Conservation (phyloP, 2,329 filamentous ascomycete genomes). For the Stachybotrys chartarum region DNA sequence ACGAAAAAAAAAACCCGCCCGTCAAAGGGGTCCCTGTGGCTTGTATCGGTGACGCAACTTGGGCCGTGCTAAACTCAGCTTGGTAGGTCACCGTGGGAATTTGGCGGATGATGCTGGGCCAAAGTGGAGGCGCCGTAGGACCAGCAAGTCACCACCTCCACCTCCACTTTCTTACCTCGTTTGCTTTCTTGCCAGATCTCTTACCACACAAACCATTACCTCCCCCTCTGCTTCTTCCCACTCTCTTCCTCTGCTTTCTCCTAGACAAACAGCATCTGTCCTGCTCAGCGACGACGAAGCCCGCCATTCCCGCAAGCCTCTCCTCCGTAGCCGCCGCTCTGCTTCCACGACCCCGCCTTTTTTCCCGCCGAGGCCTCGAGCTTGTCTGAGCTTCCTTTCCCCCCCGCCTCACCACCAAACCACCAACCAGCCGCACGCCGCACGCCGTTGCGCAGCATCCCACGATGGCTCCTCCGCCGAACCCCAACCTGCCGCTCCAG, state of each 20-base stretch:
- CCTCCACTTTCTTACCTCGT: not conserved
- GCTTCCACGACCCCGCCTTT: not conserved
- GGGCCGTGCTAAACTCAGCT: not conserved
- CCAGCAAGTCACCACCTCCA: not conserved
- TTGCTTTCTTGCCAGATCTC: not conserved
- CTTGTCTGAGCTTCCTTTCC: not conserved
- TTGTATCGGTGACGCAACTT: not conserved
- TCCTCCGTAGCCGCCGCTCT: not conserved
- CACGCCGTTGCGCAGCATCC: not conserved
- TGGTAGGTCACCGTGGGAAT: too few species aligned
- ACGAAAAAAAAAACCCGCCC: not conserved
- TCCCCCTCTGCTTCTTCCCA: not conserved
- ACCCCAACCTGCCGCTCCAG: slow-evolving; percentile 59
- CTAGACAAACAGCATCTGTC: slow-evolving; percentile 3
- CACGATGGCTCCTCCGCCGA: slow-evolving; percentile 65
- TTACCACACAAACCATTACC: not conserved
- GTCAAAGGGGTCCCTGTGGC: not conserved
- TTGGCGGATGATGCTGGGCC: too few species aligned
- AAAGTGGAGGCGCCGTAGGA: not conserved
- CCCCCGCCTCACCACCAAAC: not conserved
- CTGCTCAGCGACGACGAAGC: not conserved
- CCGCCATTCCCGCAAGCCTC: not conserved
- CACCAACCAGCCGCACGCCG: not conserved
- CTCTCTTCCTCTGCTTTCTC: not conserved
- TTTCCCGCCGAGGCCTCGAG: not conserved